These are phyloP conservation scores for Hordeum pubiflorum DNA, from an alignment of 202 grass and related monocot genomes.

Conservation along the genomic window DNA sequence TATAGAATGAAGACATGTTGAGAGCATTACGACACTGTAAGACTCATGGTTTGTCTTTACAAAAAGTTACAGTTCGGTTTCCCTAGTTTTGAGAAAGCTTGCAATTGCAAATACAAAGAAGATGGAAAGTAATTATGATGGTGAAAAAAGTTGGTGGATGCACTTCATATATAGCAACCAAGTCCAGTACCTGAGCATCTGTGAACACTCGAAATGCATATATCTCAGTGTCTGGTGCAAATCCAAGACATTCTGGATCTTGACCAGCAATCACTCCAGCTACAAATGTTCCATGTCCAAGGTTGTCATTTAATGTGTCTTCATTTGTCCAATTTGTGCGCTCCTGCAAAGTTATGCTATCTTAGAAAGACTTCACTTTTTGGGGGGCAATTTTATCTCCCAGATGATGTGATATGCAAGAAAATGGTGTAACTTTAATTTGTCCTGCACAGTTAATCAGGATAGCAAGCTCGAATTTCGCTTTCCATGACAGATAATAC, in stretches of 20 bases:
- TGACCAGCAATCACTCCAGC: constrained; percentile 93
- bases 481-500: neutral
- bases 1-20: neutral
- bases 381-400: neutral
- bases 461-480: constrained; percentile 8
- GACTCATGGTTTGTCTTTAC: neutral
- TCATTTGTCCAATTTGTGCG: constrained; percentile 99
- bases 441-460: constrained; percentile 18
- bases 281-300: constrained; percentile 96
- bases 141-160: neutral
- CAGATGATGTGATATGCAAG: neutral
- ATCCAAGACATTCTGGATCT: constrained; percentile 90
- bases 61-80: neutral
- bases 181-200: constrained; percentile 93
- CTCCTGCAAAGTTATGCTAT: constrained; percentile 52
- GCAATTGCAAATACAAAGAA: neutral
- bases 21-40: neutral
- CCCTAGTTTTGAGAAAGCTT: neutral
- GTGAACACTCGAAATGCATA: constrained; percentile 98
- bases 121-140: neutral
- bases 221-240: constrained; percentile 92
- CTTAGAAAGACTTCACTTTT: constrained; percentile 17
- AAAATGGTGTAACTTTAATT: constrained; percentile 8
- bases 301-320: constrained; percentile 95
- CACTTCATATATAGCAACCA: constrained; percentile 23